A percentile compares a stretch with the other conserved stretches of the same genome.
Evolutionary conservation across 768 basidiomycete genomes (phyloP).

Genomic region (Podaxis carcinomalis): DNA sequence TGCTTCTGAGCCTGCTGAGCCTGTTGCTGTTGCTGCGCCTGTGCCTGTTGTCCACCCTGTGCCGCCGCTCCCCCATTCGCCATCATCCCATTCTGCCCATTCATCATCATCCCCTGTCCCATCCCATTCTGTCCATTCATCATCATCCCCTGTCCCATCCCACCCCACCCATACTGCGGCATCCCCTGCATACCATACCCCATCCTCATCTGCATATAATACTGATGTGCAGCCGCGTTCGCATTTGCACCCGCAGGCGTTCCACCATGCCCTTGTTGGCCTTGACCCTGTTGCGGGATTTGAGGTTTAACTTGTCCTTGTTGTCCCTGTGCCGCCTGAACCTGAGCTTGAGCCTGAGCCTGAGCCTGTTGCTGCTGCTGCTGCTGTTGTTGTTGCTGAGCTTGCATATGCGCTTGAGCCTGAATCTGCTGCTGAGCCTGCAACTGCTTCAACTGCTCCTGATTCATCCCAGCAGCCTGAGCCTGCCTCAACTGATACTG

Average conservation of each 20-base stretch:
- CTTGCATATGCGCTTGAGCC: not conserved
- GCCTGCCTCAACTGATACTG: not conserved
- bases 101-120: conserved; percentile 1
- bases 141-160: not conserved
- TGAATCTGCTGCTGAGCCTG: not conserved
- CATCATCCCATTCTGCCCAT: not conserved
- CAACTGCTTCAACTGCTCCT: conserved; percentile 2
- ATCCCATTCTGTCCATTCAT: not conserved
- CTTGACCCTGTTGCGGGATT: not conserved
- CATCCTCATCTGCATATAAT: not conserved
- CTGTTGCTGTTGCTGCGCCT: not conserved
- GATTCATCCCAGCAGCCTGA: not conserved
- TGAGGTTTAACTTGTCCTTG: not conserved
- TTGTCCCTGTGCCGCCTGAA: not conserved
- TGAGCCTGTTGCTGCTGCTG: conserved; percentile 7
- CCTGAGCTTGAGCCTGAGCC: not conserved
- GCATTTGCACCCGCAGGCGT: not conserved
- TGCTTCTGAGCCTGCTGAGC: not conserved
- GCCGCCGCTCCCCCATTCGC: conserved; percentile 7
- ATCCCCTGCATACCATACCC: not conserved
- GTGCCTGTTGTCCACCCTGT: not conserved
- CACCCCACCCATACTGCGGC: not conserved
- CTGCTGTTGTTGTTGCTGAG: conserved; percentile 2
- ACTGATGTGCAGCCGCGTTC: not conserved
- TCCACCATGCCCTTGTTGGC: not conserved